A percentile compares a stretch with the other conserved stretches of the same genome.
phyloP scores from a whole-genome alignment of 73 alveolate species.

The Tetrahymena elliotti region DNA sequence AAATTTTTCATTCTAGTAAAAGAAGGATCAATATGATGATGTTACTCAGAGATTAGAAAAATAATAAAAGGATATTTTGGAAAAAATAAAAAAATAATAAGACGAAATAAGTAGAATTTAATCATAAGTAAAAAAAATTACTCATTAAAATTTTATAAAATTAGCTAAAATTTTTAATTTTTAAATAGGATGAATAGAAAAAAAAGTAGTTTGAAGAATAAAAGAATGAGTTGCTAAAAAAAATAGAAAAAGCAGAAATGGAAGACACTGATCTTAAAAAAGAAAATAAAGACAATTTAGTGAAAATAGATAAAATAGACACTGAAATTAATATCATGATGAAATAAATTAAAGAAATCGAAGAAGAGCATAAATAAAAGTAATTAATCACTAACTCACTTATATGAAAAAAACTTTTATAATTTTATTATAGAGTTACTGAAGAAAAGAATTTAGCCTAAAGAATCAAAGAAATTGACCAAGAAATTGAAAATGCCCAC shows the following conservation, averaged over 20 bases:
- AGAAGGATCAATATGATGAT: background rate
- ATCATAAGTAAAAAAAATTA: background rate
- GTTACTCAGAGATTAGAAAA: background rate
- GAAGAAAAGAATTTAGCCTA: background rate
- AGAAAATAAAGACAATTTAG: background rate
- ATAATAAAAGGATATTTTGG: background rate
- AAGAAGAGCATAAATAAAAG: background rate
- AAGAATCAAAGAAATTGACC: background rate
- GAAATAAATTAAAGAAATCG: background rate
- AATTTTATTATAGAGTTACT: no score
- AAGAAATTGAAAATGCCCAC: background rate
- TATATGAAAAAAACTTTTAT: no score
- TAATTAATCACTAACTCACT: no score
- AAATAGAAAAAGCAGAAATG: background rate
- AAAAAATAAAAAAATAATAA: background rate
- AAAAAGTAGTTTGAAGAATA: background rate
- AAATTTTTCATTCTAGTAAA: background rate
- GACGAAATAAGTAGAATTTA: background rate
- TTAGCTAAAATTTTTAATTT: background rate
- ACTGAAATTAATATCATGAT: background rate
- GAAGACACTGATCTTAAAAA: background rate
- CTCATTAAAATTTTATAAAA: background rate
- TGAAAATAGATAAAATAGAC: background rate
- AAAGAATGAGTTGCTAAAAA: background rate
- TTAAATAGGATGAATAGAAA: background rate